Evolutionary conservation across 345 rosid species (phyloP), one percentile per base, ranked within the genome.

Genomic region (Gossypium mustelinum): DNA sequence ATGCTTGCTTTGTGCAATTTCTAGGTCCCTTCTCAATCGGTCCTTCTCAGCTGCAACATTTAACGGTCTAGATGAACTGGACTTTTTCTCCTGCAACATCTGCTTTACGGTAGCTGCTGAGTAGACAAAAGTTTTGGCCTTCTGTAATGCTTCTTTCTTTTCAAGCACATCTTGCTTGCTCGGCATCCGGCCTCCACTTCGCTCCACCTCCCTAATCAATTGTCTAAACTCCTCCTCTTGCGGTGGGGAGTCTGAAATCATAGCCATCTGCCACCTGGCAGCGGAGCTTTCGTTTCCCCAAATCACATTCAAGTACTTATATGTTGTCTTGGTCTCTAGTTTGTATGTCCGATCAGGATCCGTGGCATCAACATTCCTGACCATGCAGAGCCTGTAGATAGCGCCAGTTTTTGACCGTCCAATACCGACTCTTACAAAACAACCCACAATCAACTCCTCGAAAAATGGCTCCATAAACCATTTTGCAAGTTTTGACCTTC

Each of bases 401-500:
- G 97, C 86, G 63, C 92, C 97, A 72, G 58, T 76, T 75, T 80
- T 93, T 7, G 99, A 92, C 85, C 84, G 88, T 66, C 98, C 98
- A 12, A 93, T 92, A 44, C 99, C 99, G 48, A 96, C 97, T 69
- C 99, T 85, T 77, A 93, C 98, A 83, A 87, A 96, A 82, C 98
- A 96, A 8, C 97, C 97, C 52, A 93, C 92, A 70, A 96, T 93
- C 82, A 96, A 82, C 82, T 93, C 98, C 68, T 96, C 99, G 70
- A 96, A 96, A 87, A 95, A 96, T 22, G 99, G 99, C 84, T 96
- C 98, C 98, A 96, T 93, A 57, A 93, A 73, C 99, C 98, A 96
- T 81, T 90, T 96, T 2, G 86, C 93, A 77, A 96, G 99, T 80
- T 93, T 93, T 64, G 99, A 86, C 75, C 98, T 85, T 68, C 92